These are phyloP conservation scores for Cytospora mali DNA, from an alignment of 2,329 filamentous ascomycete genomes.

Conservation along the genomic window DNA sequence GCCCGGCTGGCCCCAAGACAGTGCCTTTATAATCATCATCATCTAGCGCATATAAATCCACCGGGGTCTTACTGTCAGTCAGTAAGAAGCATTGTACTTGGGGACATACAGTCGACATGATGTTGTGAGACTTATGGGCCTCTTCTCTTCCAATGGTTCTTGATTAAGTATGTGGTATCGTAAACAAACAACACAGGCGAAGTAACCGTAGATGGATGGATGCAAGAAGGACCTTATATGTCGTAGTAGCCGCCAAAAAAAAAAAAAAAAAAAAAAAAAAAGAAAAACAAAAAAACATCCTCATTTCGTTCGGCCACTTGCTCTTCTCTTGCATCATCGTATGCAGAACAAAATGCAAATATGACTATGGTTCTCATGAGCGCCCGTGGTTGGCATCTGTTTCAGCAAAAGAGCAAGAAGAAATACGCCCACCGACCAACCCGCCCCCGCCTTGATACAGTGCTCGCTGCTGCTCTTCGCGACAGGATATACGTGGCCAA, in stretches of 20 bases:
- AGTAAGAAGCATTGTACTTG: too few relatives aligned
- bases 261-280: too few relatives aligned
- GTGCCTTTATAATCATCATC: background rate
- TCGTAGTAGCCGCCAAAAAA: background rate
- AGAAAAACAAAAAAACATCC: too few relatives aligned
- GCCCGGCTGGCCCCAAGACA: background rate
- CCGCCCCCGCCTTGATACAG: constrained; percentile 14
- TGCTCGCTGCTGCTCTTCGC: constrained; percentile 22
- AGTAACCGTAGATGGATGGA: background rate
- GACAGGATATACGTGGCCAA: constrained; percentile 16
- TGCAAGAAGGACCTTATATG: background rate
- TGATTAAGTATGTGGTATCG: constrained; percentile 23
- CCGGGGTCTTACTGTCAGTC: background rate
- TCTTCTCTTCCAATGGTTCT: background rate
- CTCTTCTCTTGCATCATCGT: background rate
- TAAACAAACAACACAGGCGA: constrained; percentile 16
- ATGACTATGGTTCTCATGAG: constrained; percentile 21
- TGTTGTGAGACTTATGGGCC: background rate
- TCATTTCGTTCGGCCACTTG: background rate
- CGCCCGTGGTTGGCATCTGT: constrained; percentile 1
- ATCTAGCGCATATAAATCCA: background rate
- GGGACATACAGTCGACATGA: background rate
- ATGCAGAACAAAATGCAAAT: constrained; percentile 25
- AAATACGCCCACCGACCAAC: constrained; percentile 4
- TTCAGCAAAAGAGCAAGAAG: background rate